Evolutionary conservation across 306 rosid genomes (phyloP).

Genomic region (Glycine latifolia): DNA sequence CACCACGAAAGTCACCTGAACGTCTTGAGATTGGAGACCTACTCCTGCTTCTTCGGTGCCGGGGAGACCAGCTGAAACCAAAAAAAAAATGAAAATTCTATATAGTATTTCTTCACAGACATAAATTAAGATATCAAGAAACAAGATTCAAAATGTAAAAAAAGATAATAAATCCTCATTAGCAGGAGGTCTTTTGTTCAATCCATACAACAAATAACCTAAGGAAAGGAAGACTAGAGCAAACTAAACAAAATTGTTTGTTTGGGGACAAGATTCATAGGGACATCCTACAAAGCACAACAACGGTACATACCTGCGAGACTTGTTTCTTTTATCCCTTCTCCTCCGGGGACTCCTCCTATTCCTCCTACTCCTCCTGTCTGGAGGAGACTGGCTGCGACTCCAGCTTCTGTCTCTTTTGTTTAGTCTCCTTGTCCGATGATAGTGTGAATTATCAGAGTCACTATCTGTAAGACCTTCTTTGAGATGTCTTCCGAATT

Average conservation of each 20-base stretch:
- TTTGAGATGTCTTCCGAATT: conserved; percentile 82
- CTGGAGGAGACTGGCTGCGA: conserved; percentile 71
- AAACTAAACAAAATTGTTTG: conserved; percentile 13
- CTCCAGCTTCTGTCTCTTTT: conserved; percentile 78
- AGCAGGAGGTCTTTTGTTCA: conserved; percentile 34
- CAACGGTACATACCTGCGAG: conserved; percentile 75
- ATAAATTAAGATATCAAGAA: conserved; percentile 32
- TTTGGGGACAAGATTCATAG: conserved; percentile 17
- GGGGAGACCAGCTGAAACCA: conserved; percentile 80
- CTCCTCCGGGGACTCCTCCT: conserved; percentile 79
- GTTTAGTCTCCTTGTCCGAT: conserved; percentile 52
- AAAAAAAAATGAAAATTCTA: conserved; percentile 39
- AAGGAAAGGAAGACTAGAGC: conserved; percentile 10
- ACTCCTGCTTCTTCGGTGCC: conserved; percentile 80
- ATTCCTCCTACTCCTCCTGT: conserved; percentile 60
- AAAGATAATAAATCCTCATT: conserved; percentile 26
- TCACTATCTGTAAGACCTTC: conserved; percentile 80
- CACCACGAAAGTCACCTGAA: conserved; percentile 61
- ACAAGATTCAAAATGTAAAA: conserved; percentile 22
- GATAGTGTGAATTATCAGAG: conserved; percentile 66
- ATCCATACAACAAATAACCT: conserved; percentile 36
- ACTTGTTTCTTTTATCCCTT: conserved; percentile 76
- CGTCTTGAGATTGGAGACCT: conserved; percentile 82
- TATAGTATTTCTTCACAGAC: conserved; percentile 24
- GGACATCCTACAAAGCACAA: conserved; percentile 41